Base-by-base conservation (phyloP, 805 yeast species). In the Diddensiella transvaalensis region DNA sequence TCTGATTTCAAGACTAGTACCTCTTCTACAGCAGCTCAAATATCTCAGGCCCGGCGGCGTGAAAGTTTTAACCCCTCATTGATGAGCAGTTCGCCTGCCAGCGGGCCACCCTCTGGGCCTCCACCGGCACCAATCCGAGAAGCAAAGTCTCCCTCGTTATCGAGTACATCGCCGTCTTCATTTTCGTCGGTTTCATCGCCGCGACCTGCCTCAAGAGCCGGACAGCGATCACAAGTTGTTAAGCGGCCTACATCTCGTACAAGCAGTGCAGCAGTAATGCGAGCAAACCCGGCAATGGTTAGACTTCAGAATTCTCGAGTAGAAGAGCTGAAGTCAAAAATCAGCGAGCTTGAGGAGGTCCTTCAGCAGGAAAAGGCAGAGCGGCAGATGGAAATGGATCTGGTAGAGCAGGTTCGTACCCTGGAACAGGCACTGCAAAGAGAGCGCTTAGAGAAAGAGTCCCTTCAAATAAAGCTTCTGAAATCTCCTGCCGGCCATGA, bases 291-390 rank as follows among this genome's bases (percentile, higher is more conserved):
- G 13, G 47, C 55, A 2, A 44, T 47, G 11, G 40, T 51, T 17
- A 42, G 52, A 3, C 40, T 36, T 19, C 54, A 49, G 43, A 44
- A 29, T 43, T 32, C 46, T 10, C 50, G 56, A 15, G 57, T 61
- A 17, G 63, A 57, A 17, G 63, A 58, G 30, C 56, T 61, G 33
- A 57, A 58, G 48, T 29, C 45, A 21, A 61, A 61, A 48, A 56
- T 61, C n/a, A 21, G 48, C 23, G 62, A 61, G 47, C 58, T 61
- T 19, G 63, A 61, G 42, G 55, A 52, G 35, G 60, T 59, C 10
- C 53, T 61, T 37, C 53, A 54, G 42, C 51, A 47, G 5, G 61
- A 58, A 21, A 47, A 53, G 6, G 42, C 43, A 6, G 64, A 59
- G 11, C 50, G 60, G 17, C 54, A 55, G 46, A 50, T 44, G 3